Conservation (phyloP, 2,329 filamentous ascomycete genomes). For the Parafenestella ontariensis region DNA sequence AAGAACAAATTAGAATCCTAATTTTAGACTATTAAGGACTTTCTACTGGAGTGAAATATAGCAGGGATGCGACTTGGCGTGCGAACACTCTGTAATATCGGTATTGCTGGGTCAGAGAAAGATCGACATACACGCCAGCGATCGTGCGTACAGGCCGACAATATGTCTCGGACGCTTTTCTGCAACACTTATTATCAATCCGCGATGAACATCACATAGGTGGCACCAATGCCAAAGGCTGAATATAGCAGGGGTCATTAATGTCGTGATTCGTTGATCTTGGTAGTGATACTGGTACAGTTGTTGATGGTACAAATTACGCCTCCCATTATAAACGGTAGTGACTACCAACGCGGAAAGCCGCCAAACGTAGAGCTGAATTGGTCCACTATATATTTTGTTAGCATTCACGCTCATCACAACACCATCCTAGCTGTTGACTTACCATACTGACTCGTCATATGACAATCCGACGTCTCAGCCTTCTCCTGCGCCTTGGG, state of each 20-base stretch:
- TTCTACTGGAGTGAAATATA: no score
- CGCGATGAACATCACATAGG: no score
- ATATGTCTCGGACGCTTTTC: no score
- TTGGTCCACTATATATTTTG: conserved; percentile 6
- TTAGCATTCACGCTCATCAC: background rate
- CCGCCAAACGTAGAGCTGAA: conserved; percentile 18
- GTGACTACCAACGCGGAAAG: conserved; percentile 16
- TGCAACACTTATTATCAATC: no score
- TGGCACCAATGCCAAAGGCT: no score
- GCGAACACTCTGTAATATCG: no score
- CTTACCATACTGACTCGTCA: conserved; percentile 28
- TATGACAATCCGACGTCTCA: conserved; percentile 40
- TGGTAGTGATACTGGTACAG: background rate
- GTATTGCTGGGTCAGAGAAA: no score
- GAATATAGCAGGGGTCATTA: background rate
- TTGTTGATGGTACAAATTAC: background rate
- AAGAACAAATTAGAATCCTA: no score
- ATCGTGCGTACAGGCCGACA: no score
- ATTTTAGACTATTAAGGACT: no score
- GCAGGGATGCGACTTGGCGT: no score
- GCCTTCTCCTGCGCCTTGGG: conserved; percentile 51
- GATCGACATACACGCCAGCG: no score
- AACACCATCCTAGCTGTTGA: background rate
- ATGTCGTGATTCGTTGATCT: background rate
- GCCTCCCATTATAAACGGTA: background rate